phyloP scores from a whole-genome alignment of 202 grass and related monocot species.

The Schoenoplectus triqueter region DNA sequence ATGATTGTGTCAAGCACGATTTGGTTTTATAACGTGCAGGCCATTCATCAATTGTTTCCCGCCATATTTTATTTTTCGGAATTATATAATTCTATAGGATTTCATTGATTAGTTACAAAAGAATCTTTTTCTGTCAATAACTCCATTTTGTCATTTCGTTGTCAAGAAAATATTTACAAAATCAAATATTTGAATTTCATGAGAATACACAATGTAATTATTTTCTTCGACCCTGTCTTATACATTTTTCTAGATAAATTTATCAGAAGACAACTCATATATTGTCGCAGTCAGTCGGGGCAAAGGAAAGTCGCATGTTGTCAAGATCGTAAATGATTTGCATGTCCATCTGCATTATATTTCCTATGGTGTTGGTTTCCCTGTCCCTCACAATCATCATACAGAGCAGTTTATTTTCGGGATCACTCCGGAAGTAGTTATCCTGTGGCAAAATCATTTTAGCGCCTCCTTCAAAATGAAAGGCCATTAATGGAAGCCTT shows the following conservation, averaged over 20 bases:
- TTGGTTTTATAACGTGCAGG: constrained; percentile 18
- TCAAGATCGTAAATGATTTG: constrained; percentile 37
- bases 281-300: constrained; percentile 29
- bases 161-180: background rate
- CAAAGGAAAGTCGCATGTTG: constrained; percentile 33
- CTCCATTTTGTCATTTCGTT: constrained; percentile 11
- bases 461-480: constrained; percentile 16
- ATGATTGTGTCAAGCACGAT: constrained; percentile 21
- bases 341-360: constrained; percentile 44
- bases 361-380: constrained; percentile 30
- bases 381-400: constrained; percentile 29
- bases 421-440: constrained; percentile 12
- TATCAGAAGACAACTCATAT: background rate
- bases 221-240: background rate
- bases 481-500: constrained; percentile 25
- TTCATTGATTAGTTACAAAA: background rate
- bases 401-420: background rate
- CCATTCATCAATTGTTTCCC: background rate
- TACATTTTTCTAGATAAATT: background rate
- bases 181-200: background rate
- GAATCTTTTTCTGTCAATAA: background rate
- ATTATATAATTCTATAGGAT: constrained; percentile 12
- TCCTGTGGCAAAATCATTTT: constrained; percentile 32
- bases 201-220: constrained; percentile 3
- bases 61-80: background rate